Percentiles rank a stretch among this genome's conserved stretches.
phyloP scores from a whole-genome alignment of 2,329 filamentous ascomycete species.

The Colletotrichum lindemuthianum region DNA sequence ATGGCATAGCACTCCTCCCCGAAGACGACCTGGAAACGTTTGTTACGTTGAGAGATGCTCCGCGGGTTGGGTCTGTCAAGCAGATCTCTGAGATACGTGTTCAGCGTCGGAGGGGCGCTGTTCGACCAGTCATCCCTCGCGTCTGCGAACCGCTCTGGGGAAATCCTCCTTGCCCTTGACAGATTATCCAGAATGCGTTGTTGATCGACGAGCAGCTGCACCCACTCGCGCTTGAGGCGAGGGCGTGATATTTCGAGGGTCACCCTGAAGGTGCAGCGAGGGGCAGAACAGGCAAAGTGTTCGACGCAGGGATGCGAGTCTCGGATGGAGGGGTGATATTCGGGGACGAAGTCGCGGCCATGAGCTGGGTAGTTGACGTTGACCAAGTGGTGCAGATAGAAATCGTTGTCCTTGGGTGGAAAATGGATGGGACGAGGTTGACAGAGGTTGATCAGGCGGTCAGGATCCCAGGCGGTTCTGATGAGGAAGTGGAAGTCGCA shows the following conservation, averaged over 20 bases:
- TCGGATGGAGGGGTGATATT: constrained; percentile 38
- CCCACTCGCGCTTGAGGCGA: constrained; percentile 55
- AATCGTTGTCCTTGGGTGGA: constrained; percentile 19
- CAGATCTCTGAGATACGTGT: constrained; percentile 63
- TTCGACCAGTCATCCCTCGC: constrained; percentile 52
- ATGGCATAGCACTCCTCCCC: constrained; percentile 60
- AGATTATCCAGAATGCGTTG: constrained; percentile 55
- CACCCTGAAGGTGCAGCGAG: constrained; percentile 53
- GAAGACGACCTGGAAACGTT: constrained; percentile 65
- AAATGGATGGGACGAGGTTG: constrained; percentile 32
- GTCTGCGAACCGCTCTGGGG: constrained; percentile 59
- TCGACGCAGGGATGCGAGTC: constrained; percentile 42
- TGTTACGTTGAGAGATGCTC: constrained; percentile 66
- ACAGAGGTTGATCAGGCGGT: constrained; percentile 44
- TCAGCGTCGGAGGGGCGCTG: constrained; percentile 56
- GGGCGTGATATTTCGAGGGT: constrained; percentile 60
- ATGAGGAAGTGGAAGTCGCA: constrained; percentile 56
- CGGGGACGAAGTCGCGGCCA: background rate
- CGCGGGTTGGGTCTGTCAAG: constrained; percentile 48
- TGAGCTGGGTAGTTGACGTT: constrained; percentile 6
- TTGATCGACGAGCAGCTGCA: constrained; percentile 56
- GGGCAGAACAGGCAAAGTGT: constrained; percentile 50
- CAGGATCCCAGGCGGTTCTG: constrained; percentile 47
- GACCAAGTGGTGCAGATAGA: constrained; percentile 33
- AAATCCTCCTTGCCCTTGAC: constrained; percentile 50